These are phyloP conservation scores for Chlorella vulgaris DNA, from an alignment of 139 green algal genomes.

Conservation along the genomic window DNA sequence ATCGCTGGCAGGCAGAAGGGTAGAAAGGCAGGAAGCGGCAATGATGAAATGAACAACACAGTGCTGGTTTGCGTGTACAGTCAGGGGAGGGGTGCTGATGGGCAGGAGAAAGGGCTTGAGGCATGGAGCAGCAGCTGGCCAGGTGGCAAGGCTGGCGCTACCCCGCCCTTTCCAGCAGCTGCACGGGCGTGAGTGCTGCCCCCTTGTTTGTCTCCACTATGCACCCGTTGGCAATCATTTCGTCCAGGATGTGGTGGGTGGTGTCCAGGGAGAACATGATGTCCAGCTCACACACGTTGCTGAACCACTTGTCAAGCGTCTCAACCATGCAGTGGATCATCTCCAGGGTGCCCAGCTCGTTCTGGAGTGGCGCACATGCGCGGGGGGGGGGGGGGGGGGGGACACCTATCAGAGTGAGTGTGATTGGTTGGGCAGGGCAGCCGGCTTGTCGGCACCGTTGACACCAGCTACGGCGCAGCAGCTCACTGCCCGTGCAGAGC, in stretches of 20 bases:
- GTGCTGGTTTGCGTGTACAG: too few species aligned
- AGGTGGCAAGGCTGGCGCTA: too few species aligned
- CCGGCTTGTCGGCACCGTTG: too few species aligned
- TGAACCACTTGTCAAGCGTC: slow-evolving; percentile 82
- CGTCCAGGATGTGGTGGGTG: slow-evolving; percentile 95
- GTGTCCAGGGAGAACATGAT: slow-evolving; percentile 98
- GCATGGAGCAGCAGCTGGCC: too few species aligned
- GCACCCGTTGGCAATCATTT: slow-evolving; percentile 91
- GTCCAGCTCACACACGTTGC: slow-evolving; percentile 92
- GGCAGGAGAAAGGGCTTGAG: too few species aligned
- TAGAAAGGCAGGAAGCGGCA: too few species aligned
- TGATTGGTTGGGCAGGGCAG: too few species aligned
- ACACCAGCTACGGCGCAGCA: neutral
- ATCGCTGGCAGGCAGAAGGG: too few species aligned
- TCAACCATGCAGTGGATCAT: slow-evolving; percentile 95
- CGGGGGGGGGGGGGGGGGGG: neutral
- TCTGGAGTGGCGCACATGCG: slow-evolving; percentile 60
- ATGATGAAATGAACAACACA: too few species aligned
- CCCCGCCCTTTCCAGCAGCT: slow-evolving; percentile 15
- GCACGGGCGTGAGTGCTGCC: slow-evolving; percentile 84
- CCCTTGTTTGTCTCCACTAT: slow-evolving; percentile 96
- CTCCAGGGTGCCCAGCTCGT: slow-evolving; percentile 96
- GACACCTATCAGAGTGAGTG: too few species aligned
- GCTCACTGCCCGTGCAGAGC: neutral
- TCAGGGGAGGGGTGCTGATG: too few species aligned